These are phyloP conservation scores for Serendipita indica DNA, from an alignment of 768 basidiomycete species.

Conservation along the genomic window DNA sequence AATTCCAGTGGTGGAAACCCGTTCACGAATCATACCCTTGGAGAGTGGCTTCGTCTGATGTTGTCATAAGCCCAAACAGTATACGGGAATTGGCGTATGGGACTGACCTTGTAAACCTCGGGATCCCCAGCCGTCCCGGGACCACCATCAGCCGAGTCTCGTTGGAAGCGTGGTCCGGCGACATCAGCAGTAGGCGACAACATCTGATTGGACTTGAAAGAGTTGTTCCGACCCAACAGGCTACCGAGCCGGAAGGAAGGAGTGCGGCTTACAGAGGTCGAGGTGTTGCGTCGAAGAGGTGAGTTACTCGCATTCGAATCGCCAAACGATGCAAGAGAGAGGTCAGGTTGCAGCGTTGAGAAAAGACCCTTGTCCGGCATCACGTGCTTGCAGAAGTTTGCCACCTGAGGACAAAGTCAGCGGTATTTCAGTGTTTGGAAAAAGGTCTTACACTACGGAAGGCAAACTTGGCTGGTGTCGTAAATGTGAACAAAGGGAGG, in stretches of 20 bases:
- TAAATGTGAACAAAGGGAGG: constrained; percentile 56
- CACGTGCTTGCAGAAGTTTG: constrained; percentile 19
- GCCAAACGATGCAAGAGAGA: not conserved
- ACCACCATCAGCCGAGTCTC: constrained; percentile 9
- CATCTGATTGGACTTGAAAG: not conserved
- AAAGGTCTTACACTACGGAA: not conserved
- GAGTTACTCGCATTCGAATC: not conserved
- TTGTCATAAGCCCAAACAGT: not conserved
- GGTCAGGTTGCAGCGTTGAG: not conserved
- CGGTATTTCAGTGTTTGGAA: not conserved
- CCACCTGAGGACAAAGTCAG: constrained; percentile 15
- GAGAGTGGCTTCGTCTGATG: constrained; percentile 18
- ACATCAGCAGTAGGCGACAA: constrained; percentile 8
- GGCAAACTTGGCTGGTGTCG: constrained; percentile 27
- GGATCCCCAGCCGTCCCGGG: constrained; percentile 45
- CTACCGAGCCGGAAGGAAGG: not conserved
- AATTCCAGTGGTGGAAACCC: constrained; percentile 69
- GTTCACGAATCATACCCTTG: constrained; percentile 76
- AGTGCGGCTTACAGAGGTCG: not conserved
- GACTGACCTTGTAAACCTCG: constrained; percentile 29
- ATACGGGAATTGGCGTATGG: not conserved
- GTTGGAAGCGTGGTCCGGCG: constrained; percentile 13
- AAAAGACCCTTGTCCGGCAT: constrained; percentile 12
- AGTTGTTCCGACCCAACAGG: not conserved
- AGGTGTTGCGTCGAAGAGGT: not conserved